These are phyloP conservation scores for Rhodotorula sp. DNA, from an alignment of 1,284 basidiomycete species.

Conservation along the genomic window DNA sequence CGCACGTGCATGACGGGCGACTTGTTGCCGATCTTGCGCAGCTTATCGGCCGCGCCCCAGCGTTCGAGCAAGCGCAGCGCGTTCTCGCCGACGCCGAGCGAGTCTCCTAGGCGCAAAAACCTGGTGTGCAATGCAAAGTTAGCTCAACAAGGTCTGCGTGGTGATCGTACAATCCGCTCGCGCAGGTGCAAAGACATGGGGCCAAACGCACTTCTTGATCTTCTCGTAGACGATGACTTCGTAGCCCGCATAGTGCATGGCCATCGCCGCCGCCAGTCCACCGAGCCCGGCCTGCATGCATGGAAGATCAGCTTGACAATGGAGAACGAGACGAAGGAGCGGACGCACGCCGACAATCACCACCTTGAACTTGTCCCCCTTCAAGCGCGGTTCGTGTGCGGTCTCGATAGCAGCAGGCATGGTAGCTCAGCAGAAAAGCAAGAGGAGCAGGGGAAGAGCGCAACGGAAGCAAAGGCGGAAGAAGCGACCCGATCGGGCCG, in stretches of 20 bases:
- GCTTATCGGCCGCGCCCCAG: constrained; percentile 3
- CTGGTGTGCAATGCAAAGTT: not conserved
- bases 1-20: constrained; percentile 32
- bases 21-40: constrained; percentile 26
- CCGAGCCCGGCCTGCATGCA: not conserved
- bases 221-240: constrained; percentile 20
- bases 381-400: not conserved
- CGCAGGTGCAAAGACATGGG: not conserved
- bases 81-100: constrained; percentile 6
- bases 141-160: not conserved
- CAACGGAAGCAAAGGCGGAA: no score
- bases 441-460: not conserved
- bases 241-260: constrained; percentile 10
- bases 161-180: no score
- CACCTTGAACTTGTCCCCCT: constrained; percentile 8
- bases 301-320: not conserved
- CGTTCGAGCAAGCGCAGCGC: not conserved
- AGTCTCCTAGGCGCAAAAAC: constrained; percentile 1
- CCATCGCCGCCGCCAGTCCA: constrained; percentile 6
- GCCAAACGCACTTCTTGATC: constrained; percentile 3
- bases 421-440: no score
- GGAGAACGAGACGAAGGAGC: not conserved
- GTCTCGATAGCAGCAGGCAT: not conserved
- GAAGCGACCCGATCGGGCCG: not conserved
- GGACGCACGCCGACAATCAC: constrained; percentile 4